Evolutionary conservation across 805 yeast genomes (phyloP).

Genomic region (Hagleromyces aurorensis): DNA sequence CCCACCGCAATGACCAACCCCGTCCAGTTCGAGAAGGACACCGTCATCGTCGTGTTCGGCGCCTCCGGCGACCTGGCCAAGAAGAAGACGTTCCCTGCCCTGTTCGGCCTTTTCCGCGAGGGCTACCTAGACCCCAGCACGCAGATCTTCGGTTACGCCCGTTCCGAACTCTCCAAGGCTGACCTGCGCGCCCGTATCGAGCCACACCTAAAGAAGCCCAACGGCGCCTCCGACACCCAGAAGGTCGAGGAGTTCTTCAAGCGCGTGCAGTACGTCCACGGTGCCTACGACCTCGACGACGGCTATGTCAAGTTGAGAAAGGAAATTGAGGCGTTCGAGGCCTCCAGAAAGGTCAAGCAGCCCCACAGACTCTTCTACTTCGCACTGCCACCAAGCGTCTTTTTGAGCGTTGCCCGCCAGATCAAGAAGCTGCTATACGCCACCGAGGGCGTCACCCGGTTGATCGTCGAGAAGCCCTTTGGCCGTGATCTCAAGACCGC

Average conservation of each 20-base stretch:
- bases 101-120: constrained; percentile 67
- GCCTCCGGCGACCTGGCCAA: constrained; percentile 94
- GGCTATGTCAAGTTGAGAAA: constrained; percentile 57
- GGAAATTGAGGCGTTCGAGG: constrained; percentile 54
- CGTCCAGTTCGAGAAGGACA: constrained; percentile 50
- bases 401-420: constrained; percentile 67
- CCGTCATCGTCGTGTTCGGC: constrained; percentile 77
- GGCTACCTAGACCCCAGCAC: constrained; percentile 66
- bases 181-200: constrained; percentile 63
- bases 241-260: constrained; percentile 57
- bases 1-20: no score
- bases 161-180: constrained; percentile 61
- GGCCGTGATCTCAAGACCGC: constrained; percentile 85
- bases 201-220: constrained; percentile 51
- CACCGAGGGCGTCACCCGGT: constrained; percentile 60
- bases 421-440: constrained; percentile 65
- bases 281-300: constrained; percentile 71
- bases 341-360: constrained; percentile 34
- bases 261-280: constrained; percentile 61
- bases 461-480: constrained; percentile 94
- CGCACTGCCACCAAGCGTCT: constrained; percentile 92
- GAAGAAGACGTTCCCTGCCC: constrained; percentile 88
- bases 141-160: constrained; percentile 84
- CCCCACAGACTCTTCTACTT: constrained; percentile 83
- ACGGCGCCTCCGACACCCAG: constrained; percentile 34